phyloP scores from a whole-genome alignment of 2,329 filamentous ascomycete genomes.

The Diatrype stigma region DNA sequence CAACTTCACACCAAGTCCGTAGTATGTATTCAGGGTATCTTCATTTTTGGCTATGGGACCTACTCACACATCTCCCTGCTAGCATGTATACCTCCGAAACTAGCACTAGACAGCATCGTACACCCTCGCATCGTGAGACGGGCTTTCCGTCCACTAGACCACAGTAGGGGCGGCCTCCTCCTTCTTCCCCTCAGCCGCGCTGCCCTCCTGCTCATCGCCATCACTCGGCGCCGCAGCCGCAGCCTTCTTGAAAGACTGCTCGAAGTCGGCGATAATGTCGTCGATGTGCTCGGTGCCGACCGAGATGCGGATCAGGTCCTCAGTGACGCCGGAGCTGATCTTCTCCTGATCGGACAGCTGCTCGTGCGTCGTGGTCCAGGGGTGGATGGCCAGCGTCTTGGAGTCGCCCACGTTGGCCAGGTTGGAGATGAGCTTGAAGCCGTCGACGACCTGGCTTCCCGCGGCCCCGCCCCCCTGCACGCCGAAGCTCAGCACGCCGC shows the following conservation, averaged over 20 bases:
- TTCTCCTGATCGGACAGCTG: constrained; percentile 80
- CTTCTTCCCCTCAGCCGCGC: constrained; percentile 27
- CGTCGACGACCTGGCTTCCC: constrained; percentile 84
- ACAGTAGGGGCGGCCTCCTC: constrained; percentile 34
- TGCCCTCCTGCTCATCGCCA: constrained; percentile 14
- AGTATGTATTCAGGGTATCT: too few relatives aligned
- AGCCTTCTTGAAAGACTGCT: constrained; percentile 75
- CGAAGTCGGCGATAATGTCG: constrained; percentile 93
- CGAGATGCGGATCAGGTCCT: constrained; percentile 90
- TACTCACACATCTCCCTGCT: too few relatives aligned
- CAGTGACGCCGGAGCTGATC: constrained; percentile 74
- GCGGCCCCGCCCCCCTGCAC: constrained; percentile 84
- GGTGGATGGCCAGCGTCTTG: constrained; percentile 92
- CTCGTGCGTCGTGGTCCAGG: constrained; percentile 93
- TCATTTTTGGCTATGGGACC: too few relatives aligned
- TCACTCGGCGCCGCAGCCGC: constrained; percentile 38
- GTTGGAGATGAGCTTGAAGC: constrained; percentile 93
- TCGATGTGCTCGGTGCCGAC: constrained; percentile 96
- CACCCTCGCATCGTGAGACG: too few relatives aligned
- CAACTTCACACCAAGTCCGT: too few relatives aligned
- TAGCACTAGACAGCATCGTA: too few relatives aligned
- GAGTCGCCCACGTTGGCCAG: constrained; percentile 94
- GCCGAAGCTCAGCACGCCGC: constrained; percentile 89
- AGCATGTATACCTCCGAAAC: too few relatives aligned
- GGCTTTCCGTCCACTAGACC: constrained; percentile 20